Base-by-base conservation (phyloP, 345 rosid genomes). In the Rhodamnia rubescens region DNA sequence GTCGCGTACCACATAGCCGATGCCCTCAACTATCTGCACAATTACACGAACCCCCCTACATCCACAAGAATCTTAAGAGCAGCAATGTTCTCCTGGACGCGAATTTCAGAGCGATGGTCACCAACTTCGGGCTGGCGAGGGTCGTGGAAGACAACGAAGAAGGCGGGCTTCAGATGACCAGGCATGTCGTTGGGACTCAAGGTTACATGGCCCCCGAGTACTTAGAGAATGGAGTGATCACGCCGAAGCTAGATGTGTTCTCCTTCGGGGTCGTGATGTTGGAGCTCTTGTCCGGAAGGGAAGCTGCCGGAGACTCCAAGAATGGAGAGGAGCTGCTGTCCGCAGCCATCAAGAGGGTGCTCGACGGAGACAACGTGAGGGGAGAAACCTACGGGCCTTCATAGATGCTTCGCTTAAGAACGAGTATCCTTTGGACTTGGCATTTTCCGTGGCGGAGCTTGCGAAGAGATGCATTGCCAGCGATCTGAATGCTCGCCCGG, bases 121-220 rank as follows among this genome's bases (percentile, higher is more conserved):
- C 94, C 4, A 95, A 97, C 87, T 97, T 97, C 57, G 96, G 98
- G 1, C 84, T 93, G 52, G 98, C 98, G 8, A 95, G 98, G 90
- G 85, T 85, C 52, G 85, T 91, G 42, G 94, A 90, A 4, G 87
- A 89, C 52, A 87, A 87, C 56, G 92, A 88, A 27, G 89, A 89
- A 16, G 92, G 95, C 11, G 92, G 88, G 26, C 82, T 93, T 89
- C 96, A 94, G 85, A 74, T 95, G 83, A 97, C 98, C 0, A 91
- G 95, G 55, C 98, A 95, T 44, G 98, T 97, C 49, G 91, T 95
- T 15, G 98, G 98, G 59, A 93, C 94, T 50, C 95, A 95, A 59
- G 98, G 98, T 24, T 97, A 95, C 83, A 89, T 97, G 95, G 94
- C 98, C 40, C 99, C 98, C 0, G 99, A 97, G 89, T 97, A 95